Conservation (phyloP, 257 asterid genomes). For the Leptodermis oblonga region DNA sequence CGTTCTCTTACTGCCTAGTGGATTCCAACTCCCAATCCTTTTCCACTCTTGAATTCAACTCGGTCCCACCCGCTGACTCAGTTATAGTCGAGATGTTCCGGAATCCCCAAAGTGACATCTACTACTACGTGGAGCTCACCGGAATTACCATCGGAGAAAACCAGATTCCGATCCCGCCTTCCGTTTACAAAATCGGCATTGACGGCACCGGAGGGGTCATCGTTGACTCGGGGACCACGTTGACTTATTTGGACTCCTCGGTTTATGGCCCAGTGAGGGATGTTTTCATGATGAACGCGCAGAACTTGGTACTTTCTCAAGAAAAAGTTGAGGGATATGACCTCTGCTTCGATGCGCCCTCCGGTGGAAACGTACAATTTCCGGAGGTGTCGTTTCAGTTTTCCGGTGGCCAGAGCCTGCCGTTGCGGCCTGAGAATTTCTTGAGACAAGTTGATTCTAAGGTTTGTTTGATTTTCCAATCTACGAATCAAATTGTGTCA, state of each 20-base stretch:
- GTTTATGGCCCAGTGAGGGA: slow-evolving; percentile 12
- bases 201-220: slow-evolving; percentile 16
- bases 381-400: slow-evolving; percentile 2
- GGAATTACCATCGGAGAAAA: slow-evolving; percentile 17
- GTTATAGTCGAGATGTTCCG: background rate
- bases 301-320: background rate
- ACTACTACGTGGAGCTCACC: slow-evolving; percentile 6
- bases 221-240: slow-evolving; percentile 21
- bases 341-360: background rate
- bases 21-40: background rate
- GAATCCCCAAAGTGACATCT: background rate
- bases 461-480: background rate
- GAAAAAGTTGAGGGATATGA: background rate
- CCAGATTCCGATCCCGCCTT: background rate
- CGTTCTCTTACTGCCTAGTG: slow-evolving; percentile 22
- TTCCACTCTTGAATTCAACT: slow-evolving; percentile 20
- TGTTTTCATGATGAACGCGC: background rate
- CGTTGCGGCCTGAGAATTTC: slow-evolving; percentile 40
- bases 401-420: background rate
- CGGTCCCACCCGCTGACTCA: slow-evolving; percentile 9
- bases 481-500: background rate
- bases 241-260: background rate
- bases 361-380: background rate
- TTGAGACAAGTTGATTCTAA: slow-evolving; percentile 43
- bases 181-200: background rate